These are phyloP conservation scores for Candida arabinofermentans DNA, from an alignment of 805 yeast genomes.

Conservation along the genomic window DNA sequence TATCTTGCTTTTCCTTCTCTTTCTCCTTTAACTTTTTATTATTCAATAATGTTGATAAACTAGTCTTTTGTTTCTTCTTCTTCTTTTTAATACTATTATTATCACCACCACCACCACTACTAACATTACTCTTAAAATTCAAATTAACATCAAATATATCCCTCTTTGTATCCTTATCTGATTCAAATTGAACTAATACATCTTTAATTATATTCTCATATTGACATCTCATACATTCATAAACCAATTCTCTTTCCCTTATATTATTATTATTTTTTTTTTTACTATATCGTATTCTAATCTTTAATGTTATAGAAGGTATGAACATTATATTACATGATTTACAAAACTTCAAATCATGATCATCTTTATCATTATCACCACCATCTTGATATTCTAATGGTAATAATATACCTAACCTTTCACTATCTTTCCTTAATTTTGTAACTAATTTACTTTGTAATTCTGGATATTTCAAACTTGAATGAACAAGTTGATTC, in stretches of 20 bases:
- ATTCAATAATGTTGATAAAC: conserved; percentile 19
- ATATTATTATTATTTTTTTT: background rate
- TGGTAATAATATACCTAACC: conserved; percentile 15
- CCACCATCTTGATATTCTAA: background rate
- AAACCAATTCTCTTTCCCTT: conserved; percentile 11
- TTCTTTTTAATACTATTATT: no score
- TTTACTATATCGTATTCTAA: conserved; percentile 11
- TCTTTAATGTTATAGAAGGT: conserved; percentile 17
- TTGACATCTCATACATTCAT: conserved; percentile 21
- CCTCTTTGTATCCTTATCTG: background rate
- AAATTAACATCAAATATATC: conserved; percentile 8
- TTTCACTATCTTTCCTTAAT: conserved; percentile 10
- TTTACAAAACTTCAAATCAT: conserved; percentile 13
- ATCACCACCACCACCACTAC: background rate
- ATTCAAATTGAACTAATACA: background rate
- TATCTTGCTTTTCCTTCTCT: conserved; percentile 9
- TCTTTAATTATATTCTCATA: conserved; percentile 9
- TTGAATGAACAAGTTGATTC: conserved; percentile 17
- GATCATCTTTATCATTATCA: conserved; percentile 2
- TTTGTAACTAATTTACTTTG: conserved; percentile 17
- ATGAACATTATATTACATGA: conserved; percentile 16
- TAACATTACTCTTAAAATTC: conserved; percentile 1
- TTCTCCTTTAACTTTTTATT: conserved; percentile 15
- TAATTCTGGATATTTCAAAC: conserved; percentile 3
- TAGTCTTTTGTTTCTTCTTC: conserved; percentile 26